Conservation (phyloP, 2,329 filamentous ascomycete species). For the Fusarium sp. region DNA sequence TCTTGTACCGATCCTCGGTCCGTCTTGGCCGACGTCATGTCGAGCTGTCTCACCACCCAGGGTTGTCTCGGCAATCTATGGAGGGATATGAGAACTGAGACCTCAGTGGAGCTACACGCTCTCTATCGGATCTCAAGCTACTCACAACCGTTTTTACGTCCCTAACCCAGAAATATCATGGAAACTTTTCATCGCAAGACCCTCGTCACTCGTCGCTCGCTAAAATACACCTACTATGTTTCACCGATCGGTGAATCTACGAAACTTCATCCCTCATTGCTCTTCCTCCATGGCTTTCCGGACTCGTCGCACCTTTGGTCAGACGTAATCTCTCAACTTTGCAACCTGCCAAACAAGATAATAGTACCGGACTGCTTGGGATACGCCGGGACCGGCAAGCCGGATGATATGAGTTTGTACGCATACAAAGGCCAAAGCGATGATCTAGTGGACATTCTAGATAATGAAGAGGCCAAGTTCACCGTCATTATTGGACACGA, state of each 20-base stretch:
- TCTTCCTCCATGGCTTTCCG: conserved; percentile 33
- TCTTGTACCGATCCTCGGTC: too few relatives aligned
- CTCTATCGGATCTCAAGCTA: too few relatives aligned
- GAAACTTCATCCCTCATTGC: conserved; percentile 9
- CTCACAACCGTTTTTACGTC: too few relatives aligned
- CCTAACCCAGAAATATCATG: neutral
- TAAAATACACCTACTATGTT: neutral
- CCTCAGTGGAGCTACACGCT: too few relatives aligned
- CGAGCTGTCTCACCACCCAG: too few relatives aligned
- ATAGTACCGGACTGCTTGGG: conserved; percentile 26
- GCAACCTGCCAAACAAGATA: conserved; percentile 24
- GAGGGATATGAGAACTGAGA: too few relatives aligned
- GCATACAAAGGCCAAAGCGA: conserved; percentile 25
- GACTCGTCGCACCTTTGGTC: conserved; percentile 29
- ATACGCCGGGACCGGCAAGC: conserved; percentile 25
- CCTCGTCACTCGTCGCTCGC: neutral
- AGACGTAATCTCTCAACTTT: neutral
- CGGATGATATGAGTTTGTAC: conserved; percentile 7
- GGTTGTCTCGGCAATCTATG: too few relatives aligned
- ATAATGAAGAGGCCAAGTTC: neutral
- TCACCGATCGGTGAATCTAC: neutral
- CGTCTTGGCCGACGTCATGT: too few relatives aligned
- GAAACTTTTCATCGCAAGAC: neutral
- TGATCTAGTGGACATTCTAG: conserved; percentile 24
- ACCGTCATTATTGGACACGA: conserved; percentile 26